phyloP scores from a whole-genome alignment of 768 basidiomycete genomes.

The Austroboletus eburneus region DNA sequence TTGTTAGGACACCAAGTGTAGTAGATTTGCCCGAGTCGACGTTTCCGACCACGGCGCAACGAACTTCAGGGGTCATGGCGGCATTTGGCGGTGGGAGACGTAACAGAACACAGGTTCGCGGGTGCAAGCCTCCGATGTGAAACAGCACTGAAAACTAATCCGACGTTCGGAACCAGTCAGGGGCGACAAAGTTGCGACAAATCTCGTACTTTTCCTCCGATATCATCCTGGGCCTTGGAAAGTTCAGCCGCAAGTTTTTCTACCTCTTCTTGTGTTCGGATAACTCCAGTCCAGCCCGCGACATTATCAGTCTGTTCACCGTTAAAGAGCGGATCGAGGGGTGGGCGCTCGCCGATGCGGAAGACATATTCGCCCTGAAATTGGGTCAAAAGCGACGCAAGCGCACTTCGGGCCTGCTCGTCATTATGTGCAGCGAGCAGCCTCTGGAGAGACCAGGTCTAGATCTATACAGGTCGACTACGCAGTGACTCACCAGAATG shows the following conservation, averaged over 20 bases:
- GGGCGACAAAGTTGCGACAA: background rate
- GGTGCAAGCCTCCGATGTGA: conserved; percentile 41
- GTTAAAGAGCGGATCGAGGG: conserved; percentile 50
- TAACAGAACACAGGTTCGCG: conserved; percentile 58
- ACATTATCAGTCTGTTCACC: conserved; percentile 44
- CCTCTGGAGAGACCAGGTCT: conserved; percentile 34
- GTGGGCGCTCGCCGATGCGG: conserved; percentile 66
- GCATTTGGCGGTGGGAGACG: conserved; percentile 75
- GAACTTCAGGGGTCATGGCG: conserved; percentile 81
- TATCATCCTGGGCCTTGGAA: conserved; percentile 57
- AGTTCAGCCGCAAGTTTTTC: conserved; percentile 42
- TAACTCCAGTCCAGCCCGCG: conserved; percentile 52
- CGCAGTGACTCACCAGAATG: conserved; percentile 12
- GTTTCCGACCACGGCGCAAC: conserved; percentile 95
- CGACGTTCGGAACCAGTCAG: background rate
- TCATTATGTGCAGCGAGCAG: conserved; percentile 41
- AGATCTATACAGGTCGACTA: background rate
- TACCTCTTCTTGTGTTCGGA: conserved; percentile 50
- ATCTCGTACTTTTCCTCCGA: conserved; percentile 69
- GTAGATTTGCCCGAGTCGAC: conserved; percentile 94
- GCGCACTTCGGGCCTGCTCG: conserved; percentile 55
- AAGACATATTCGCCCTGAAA: conserved; percentile 71
- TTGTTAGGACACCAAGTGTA: conserved; percentile 90
- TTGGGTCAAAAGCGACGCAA: conserved; percentile 65
- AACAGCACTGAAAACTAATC: conserved; percentile 55